A percentile compares a stretch with the other conserved stretches of the same genome.
Evolutionary conservation across 345 rosid species (phyloP).

Genomic region (Nasturtium officinale): DNA sequence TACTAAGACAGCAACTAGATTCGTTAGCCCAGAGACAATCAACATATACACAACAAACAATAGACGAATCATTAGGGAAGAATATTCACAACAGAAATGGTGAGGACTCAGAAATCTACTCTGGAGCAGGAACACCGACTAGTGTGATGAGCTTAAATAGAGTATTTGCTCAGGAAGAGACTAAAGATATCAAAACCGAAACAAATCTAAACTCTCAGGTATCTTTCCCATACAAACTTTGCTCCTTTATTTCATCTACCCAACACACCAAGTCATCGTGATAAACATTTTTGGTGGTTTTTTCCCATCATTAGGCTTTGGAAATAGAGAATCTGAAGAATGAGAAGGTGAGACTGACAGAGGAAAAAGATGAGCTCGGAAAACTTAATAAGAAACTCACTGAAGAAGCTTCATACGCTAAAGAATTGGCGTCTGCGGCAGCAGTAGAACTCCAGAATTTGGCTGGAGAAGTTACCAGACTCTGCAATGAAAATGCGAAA

Average conservation of each 20-base stretch:
- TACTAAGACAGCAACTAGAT: slow-evolving; percentile 66
- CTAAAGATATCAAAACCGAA: slow-evolving; percentile 51
- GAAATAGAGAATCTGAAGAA: slow-evolving; percentile 85
- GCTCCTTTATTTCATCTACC: slow-evolving; percentile 2
- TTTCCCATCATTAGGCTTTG: slow-evolving; percentile 52
- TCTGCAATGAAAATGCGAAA: slow-evolving; percentile 78
- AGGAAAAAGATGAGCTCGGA: slow-evolving; percentile 80
- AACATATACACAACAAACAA: slow-evolving; percentile 43
- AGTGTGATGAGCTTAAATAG: slow-evolving; percentile 53
- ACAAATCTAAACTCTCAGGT: slow-evolving; percentile 41
- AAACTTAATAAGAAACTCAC: slow-evolving; percentile 84
- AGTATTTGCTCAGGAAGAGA: slow-evolving; percentile 66
- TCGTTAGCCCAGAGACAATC: slow-evolving; percentile 49
- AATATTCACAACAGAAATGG: slow-evolving; percentile 58
- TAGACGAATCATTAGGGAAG: slow-evolving; percentile 50
- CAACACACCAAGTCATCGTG: slow-evolving; percentile 3
- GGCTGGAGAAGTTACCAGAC: slow-evolving; percentile 90
- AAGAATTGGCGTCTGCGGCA: slow-evolving; percentile 98
- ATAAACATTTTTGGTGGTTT: neutral
- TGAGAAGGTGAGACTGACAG: slow-evolving; percentile 74
- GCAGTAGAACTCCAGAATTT: slow-evolving; percentile 96
- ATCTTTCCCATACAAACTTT: slow-evolving; percentile 5
- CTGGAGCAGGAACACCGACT: slow-evolving; percentile 62
- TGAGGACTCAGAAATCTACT: slow-evolving; percentile 68
- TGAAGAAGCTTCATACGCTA: slow-evolving; percentile 94